Evolutionary conservation across 1,284 basidiomycete species (phyloP).

Genomic region (Entoloma clypeatum): DNA sequence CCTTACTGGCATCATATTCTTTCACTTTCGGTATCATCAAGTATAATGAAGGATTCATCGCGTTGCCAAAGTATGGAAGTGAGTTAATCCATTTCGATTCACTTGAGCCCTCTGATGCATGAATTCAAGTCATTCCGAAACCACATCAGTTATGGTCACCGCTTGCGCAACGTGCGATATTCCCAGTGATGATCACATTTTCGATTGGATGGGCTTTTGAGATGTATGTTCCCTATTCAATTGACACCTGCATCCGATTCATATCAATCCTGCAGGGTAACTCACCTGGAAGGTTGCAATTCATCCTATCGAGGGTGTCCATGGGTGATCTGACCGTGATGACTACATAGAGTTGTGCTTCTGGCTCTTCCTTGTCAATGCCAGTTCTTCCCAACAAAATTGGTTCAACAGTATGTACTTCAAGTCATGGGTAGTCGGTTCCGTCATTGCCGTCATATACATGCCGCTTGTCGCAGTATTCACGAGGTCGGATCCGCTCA

Average conservation of each 20-base stretch:
- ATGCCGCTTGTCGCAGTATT: conserved; percentile 67
- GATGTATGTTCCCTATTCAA: conserved; percentile 45
- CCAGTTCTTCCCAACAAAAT: conserved; percentile 54
- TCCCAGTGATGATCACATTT: conserved; percentile 61
- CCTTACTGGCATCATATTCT: conserved; percentile 55
- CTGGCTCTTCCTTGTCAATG: conserved; percentile 74
- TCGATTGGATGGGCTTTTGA: conserved; percentile 67
- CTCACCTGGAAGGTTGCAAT: conserved; percentile 66
- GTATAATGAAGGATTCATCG: conserved; percentile 60
- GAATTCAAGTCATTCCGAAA: conserved; percentile 54
- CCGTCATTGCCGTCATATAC: conserved; percentile 53
- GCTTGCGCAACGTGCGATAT: conserved; percentile 43
- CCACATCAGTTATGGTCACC: conserved; percentile 57
- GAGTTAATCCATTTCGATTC: conserved; percentile 25
- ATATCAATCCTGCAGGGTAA: conserved; percentile 46
- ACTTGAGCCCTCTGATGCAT: background rate
- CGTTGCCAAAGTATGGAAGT: conserved; percentile 47
- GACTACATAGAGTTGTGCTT: conserved; percentile 65
- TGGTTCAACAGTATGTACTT: conserved; percentile 77
- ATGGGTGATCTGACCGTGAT: conserved; percentile 9
- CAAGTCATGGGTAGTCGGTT: conserved; percentile 64
- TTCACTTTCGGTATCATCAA: conserved; percentile 66
- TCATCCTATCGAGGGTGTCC: conserved; percentile 3
- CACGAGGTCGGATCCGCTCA: conserved; percentile 52
- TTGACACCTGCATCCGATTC: background rate